Base-by-base conservation (phyloP, 495 filamentous ascomycete genomes). In the Cetradonia linearis region DNA sequence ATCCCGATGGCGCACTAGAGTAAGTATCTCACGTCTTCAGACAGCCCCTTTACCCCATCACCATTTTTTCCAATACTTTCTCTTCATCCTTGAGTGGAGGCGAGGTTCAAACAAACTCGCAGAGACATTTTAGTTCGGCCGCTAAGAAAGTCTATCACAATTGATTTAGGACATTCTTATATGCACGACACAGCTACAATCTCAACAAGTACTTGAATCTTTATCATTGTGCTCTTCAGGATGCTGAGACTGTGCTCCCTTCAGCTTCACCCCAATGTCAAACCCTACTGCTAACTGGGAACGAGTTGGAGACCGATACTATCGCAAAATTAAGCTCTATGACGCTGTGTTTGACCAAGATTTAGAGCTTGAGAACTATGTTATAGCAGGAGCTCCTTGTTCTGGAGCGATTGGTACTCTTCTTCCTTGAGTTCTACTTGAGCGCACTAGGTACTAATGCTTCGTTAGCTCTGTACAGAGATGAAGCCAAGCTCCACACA, bases 351-450 rank as follows among this genome's bases (percentile, higher is more conserved):
- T 96, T 73, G 87, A 91, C 69, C 83, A 87, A 62, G 89, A 95
- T 66, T 78, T 95, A 58, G 91, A 98, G 74, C 79, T 98, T 68
- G 92, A 95, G 71, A 92, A 95, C 75, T 95, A 94, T 77, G 78
- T 94, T 69, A 83, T 95, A 67, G 85, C 83, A 38, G 93, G 90
- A 63, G 94, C 94, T 68, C 90, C 91, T n/a, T 96, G 91, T 71
- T 88, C 87, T 65, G 93, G 93, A 63, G 91, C 94, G 67, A 78
- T 95, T 71, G 90, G 90, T 95, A 84, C 65, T 81, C 57, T 33
- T 38, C 58, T 28, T 40, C n/a, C 36, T 20, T 50, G 62, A n/a
- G 48, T 25, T 40, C 30, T 25, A 2, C n/a, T 34, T 38, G 7
- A 56, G 28, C 18, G 16, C n/a, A n/a, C 10, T 38, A 37, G 18